Conservation (phyloP, 179 eudicot genomes). For the Sideroxylon spinosum region DNA sequence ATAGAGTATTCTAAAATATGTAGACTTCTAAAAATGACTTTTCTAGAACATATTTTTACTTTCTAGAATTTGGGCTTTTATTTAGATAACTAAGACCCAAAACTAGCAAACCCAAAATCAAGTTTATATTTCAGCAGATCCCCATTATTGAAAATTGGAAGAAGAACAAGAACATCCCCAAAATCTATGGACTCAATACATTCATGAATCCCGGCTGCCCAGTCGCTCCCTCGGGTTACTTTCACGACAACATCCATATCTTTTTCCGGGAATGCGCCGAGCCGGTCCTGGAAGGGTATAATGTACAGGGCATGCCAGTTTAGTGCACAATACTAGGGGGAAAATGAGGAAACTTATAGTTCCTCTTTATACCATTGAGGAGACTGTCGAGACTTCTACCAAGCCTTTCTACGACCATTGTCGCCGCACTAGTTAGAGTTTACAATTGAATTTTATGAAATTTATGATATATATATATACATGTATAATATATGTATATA, state of each 20-base stretch:
- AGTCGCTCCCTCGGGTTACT: slow-evolving; percentile 40
- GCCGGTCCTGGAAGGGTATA: slow-evolving; percentile 54
- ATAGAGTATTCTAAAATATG: no score
- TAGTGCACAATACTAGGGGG: slow-evolving; percentile 70
- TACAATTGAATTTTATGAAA: background rate
- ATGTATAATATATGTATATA: no score
- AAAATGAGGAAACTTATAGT: no score
- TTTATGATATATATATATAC: no score
- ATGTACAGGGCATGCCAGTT: slow-evolving; percentile 48
- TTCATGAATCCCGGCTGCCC: slow-evolving; percentile 63
- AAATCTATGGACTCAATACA: slow-evolving; percentile 46
- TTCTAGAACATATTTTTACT: no score
- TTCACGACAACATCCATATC: slow-evolving; percentile 56
- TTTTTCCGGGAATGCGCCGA: slow-evolving; percentile 67
- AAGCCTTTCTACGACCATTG: slow-evolving; percentile 78
- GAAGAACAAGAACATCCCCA: slow-evolving; percentile 44
- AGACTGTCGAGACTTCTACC: slow-evolving; percentile 43
- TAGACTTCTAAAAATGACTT: no score
- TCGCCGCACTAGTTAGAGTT: slow-evolving; percentile 44
- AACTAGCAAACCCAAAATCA: no score
- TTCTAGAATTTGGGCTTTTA: no score
- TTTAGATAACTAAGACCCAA: no score
- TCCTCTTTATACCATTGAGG: slow-evolving; percentile 76
- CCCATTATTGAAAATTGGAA: no score
- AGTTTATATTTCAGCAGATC: no score